Base-by-base conservation (phyloP, 257 asterid species). In the Euphrasia confusa region DNA sequence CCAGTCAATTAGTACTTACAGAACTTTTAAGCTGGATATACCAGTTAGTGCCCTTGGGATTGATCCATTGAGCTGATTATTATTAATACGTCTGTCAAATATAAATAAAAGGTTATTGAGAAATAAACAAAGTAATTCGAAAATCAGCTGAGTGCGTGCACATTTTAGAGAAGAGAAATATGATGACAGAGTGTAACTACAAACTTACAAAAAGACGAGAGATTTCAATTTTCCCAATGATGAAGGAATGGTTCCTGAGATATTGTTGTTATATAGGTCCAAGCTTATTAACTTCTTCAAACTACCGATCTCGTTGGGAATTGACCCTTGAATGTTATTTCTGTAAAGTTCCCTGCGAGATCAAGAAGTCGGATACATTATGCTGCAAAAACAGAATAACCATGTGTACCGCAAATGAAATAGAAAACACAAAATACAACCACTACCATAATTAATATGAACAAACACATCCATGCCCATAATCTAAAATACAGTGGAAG, bases 261-360 rank as follows among this genome's bases (percentile, higher is more conserved):
- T 71, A 61, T 91, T 91, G 72, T 88, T 88, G 95, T 88, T 86
- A 76, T 91, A 91, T 52, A 91, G 82, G 74, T 91, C 98, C 95
- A 91, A 77, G 74, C 98, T 91, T 59, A 88, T 84, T 66, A 91
- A 77, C 83, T 74, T 84, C 83, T 84, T 91, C 84, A 91, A 75
- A 69, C 78, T 77, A 21, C 98, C 95, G 15, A 91, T 84, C 79
- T 91, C 98, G 15, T 75, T 65, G 8, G 98, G 98, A 71, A 91
- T 84, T 54, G 74, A 60, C 21, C 98, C 98, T 67, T 89, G 87
- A 71, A 91, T 83, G 61, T 84, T 84, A 60, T 91, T 91, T 77
- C 81, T 86, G 80, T 91, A 91, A 53, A 91, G 98, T 68, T 91
- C 98, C 72, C 98, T 91, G 86, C 68, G 72, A 60, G 63, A 54